Conservation (phyloP, 1,139 yeast species). For the Candida dubliniensis region DNA sequence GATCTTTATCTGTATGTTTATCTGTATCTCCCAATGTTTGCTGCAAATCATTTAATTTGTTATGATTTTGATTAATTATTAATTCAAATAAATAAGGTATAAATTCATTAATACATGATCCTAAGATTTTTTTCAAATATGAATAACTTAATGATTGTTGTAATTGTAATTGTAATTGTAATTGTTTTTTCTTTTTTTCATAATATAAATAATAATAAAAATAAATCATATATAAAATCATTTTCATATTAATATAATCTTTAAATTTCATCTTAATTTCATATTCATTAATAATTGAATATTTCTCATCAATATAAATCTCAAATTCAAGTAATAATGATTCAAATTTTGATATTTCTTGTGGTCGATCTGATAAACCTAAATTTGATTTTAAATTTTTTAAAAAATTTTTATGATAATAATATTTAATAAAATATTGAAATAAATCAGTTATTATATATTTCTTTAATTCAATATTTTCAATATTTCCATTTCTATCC, state of each 20-base stretch:
- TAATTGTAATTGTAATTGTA: too few species aligned
- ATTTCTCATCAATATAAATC: slow-evolving; percentile 20
- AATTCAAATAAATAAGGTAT: slow-evolving; percentile 31
- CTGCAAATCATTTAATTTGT: slow-evolving; percentile 35
- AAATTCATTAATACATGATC: slow-evolving; percentile 25
- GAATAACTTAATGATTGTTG: slow-evolving; percentile 23
- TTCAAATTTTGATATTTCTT: slow-evolving; percentile 23
- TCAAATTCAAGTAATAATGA: slow-evolving; percentile 31
- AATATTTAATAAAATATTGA: slow-evolving; percentile 25
- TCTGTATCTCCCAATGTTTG: too few species aligned
- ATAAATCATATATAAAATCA: slow-evolving; percentile 26
- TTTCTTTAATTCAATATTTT: slow-evolving; percentile 30
- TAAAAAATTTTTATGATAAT: slow-evolving; percentile 22
- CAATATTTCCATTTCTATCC: slow-evolving; percentile 35
- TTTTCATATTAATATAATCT: slow-evolving; percentile 31
- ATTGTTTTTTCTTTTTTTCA: too few species aligned
- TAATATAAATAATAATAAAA: slow-evolving; percentile 33
- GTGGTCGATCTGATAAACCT: slow-evolving; percentile 19
- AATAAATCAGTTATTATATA: slow-evolving; percentile 26
- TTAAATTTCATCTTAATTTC: slow-evolving; percentile 28
- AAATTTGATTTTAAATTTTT: slow-evolving; percentile 26
- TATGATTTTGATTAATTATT: slow-evolving; percentile 27
- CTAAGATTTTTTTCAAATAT: slow-evolving; percentile 32
- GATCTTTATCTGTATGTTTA: too few species aligned
- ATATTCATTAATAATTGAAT: slow-evolving; percentile 29